Conservation (phyloP, 2,329 filamentous ascomycete genomes). For the Exserohilum rostratum region DNA sequence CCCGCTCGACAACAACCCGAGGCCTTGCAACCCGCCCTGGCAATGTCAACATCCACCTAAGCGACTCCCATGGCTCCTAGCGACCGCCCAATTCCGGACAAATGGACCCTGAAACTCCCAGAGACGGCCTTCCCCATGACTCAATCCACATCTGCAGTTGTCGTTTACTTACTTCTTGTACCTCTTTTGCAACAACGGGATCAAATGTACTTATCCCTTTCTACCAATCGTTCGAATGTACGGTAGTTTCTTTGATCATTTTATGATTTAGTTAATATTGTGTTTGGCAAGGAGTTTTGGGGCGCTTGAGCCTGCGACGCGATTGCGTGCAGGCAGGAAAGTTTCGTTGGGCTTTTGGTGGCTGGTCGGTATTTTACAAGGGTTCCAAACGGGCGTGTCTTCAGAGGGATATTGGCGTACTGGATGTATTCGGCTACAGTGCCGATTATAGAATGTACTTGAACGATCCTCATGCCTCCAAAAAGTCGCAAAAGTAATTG, state of each 20-base stretch:
- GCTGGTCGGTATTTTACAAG: conserved; percentile 2
- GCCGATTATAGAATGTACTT: neutral
- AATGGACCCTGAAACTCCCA: neutral
- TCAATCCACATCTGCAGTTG: neutral
- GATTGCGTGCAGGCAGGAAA: conserved; percentile 11
- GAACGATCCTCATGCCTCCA: neutral
- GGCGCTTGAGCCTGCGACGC: conserved; percentile 2
- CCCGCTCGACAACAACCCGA: conserved; percentile 2
- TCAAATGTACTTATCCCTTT: conserved; percentile 5
- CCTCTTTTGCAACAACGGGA: neutral
- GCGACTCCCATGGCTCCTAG: conserved; percentile 1
- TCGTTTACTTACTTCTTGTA: neutral
- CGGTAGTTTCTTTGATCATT: neutral
- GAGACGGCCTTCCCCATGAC: neutral
- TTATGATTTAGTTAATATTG: neutral
- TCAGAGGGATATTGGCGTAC: conserved; percentile 1
- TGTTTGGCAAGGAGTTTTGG: conserved; percentile 14
- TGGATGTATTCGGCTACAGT: neutral
- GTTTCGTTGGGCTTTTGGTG: neutral
- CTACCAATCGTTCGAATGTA: neutral
- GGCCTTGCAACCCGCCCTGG: conserved; percentile 3
- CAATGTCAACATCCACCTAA: neutral
- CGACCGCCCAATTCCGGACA: neutral
- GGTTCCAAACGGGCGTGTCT: conserved; percentile 1
- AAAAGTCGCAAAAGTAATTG: neutral